Evolutionary conservation across 1,284 basidiomycete genomes (phyloP).

Genomic region (Apiotrichum mycotoxinovorans): DNA sequence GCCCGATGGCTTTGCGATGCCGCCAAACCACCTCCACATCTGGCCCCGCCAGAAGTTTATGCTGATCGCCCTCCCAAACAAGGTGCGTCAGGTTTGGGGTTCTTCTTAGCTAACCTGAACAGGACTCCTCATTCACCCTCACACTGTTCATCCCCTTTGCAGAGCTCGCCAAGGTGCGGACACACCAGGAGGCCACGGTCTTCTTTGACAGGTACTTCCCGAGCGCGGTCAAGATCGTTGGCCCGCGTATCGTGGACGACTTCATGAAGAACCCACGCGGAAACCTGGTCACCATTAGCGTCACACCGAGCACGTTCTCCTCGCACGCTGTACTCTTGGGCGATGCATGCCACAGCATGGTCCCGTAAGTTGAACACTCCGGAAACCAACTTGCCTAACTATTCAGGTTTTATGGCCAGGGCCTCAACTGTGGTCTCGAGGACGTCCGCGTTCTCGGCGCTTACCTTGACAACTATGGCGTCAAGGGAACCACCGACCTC

Average conservation of each 20-base stretch:
- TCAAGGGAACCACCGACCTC: conserved; percentile 52
- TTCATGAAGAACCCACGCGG: conserved; percentile 80
- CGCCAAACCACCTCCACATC: conserved; percentile 95
- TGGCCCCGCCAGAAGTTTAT: conserved; percentile 99
- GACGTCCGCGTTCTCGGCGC: conserved; percentile 86
- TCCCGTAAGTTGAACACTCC: conserved; percentile 48
- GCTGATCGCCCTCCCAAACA: conserved; percentile 96
- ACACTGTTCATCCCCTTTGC: conserved; percentile 86
- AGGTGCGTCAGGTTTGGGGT: conserved; percentile 55
- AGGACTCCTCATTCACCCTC: conserved; percentile 55
- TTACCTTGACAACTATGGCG: conserved; percentile 66
- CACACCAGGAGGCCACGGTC: conserved; percentile 59
- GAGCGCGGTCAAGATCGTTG: conserved; percentile 78
- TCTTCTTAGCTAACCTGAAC: conserved; percentile 7
- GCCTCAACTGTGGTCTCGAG: conserved; percentile 94
- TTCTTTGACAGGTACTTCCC: conserved; percentile 87
- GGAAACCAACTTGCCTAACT: background rate
- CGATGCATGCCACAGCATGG: conserved; percentile 95
- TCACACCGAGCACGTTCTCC: conserved; percentile 82
- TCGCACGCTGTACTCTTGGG: conserved; percentile 85
- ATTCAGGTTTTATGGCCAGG: conserved; percentile 91
- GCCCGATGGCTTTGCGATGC: conserved; percentile 69
- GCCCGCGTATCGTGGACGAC: conserved; percentile 71
- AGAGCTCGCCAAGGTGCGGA: conserved; percentile 67
- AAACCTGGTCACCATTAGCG: conserved; percentile 85